Conservation (phyloP, 805 yeast species). For the Isabelozyma rhagii region DNA sequence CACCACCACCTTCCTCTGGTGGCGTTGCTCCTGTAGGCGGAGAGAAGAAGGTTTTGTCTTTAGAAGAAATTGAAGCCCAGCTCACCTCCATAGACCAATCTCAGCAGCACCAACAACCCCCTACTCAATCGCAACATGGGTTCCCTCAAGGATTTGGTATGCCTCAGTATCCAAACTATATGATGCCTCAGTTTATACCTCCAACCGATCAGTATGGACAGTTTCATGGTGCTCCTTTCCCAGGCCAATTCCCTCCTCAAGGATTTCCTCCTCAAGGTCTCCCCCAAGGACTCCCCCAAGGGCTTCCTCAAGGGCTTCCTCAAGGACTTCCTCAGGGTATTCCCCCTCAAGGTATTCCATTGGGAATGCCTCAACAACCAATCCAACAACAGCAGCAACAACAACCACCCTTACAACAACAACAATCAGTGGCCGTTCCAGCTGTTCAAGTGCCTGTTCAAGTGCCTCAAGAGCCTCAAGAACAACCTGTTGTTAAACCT, state of each 20-base stretch:
- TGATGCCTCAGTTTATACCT: slow-evolving; percentile 41
- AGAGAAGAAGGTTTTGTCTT: slow-evolving; percentile 55
- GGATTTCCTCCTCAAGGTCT: slow-evolving; percentile 6
- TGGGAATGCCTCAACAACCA: slow-evolving; percentile 12
- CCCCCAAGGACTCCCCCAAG: slow-evolving; percentile 12
- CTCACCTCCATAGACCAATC: slow-evolving; percentile 45
- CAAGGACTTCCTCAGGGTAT: slow-evolving; percentile 8
- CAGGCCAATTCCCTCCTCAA: slow-evolving; percentile 17
- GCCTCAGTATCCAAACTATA: slow-evolving; percentile 35
- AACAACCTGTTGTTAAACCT: slow-evolving; percentile 1
- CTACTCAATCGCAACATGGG: slow-evolving; percentile 16
- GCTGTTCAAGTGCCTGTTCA: slow-evolving; percentile 5
- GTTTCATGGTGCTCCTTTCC: slow-evolving; percentile 24
- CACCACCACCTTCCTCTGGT: slow-evolving; percentile 13
- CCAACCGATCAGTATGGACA: slow-evolving; percentile 35
- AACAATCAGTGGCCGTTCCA: slow-evolving; percentile 7
- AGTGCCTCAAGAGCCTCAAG: slow-evolving; percentile 1
- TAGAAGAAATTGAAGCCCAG: slow-evolving; percentile 85
- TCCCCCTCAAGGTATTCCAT: slow-evolving; percentile 10
- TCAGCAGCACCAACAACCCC: slow-evolving; percentile 15
- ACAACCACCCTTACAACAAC: slow-evolving; percentile 8
- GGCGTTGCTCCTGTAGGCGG: slow-evolving; percentile 5
- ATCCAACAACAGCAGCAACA: slow-evolving; percentile 6
- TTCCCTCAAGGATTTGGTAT: slow-evolving; percentile 34
- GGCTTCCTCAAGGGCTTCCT: slow-evolving; percentile 7